Evolutionary conservation across 192 early-diverging fungal species (phyloP).

Genomic region (Rhizophagus sp.): DNA sequence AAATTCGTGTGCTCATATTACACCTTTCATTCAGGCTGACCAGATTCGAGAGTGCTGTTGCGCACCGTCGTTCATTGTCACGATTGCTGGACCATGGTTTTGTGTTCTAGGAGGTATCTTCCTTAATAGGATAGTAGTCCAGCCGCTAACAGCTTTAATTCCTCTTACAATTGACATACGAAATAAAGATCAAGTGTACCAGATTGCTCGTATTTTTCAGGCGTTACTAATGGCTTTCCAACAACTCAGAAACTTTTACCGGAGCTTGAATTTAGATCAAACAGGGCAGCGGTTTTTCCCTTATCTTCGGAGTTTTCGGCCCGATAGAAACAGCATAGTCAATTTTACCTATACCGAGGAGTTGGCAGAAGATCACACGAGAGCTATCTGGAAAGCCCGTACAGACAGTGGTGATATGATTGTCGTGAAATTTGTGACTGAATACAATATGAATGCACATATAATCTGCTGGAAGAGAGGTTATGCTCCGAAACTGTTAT

Average conservation of each 20-base stretch:
- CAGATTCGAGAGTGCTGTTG: no score
- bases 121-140: background rate
- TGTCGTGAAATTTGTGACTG: background rate
- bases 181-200: background rate
- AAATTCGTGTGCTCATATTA: no score
- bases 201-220: background rate
- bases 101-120: conserved; percentile 1
- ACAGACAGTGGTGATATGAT: background rate
- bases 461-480: background rate
- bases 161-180: background rate
- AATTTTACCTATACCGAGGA: no score
- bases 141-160: background rate
- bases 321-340: no score
- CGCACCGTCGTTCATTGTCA: no score
- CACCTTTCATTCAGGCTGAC: no score
- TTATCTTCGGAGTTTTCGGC: background rate
- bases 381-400: background rate
- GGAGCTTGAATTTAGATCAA: no score
- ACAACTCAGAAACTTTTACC: no score
- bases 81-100: background rate
- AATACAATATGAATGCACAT: background rate
- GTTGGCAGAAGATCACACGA: background rate
- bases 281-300: background rate
- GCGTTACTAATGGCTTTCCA: no score
- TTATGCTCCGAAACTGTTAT: background rate